These are phyloP conservation scores for Rosa hybrid DNA, from an alignment of 331 rosid genomes.

Conservation along the genomic window DNA sequence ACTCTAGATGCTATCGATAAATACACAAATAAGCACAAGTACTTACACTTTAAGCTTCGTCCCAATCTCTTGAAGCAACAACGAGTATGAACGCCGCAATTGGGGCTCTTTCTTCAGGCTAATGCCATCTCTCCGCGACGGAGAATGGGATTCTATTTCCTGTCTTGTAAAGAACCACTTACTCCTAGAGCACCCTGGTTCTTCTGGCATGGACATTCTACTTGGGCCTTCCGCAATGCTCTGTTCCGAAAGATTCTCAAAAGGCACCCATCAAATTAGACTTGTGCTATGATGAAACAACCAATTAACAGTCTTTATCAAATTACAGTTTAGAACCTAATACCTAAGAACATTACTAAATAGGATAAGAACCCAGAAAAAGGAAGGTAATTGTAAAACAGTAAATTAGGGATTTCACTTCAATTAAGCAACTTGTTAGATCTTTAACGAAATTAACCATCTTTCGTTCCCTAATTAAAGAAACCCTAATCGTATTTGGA, in stretches of 20 bases:
- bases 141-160: slow-evolving; percentile 45
- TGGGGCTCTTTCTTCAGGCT: slow-evolving; percentile 37
- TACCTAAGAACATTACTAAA: background rate
- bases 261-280: background rate
- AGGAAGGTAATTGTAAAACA: background rate
- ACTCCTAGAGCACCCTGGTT: slow-evolving; percentile 19
- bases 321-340: background rate
- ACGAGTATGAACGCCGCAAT: slow-evolving; percentile 39
- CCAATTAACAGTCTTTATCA: background rate
- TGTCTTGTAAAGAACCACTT: slow-evolving; percentile 41
- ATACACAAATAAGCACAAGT: too few species aligned
- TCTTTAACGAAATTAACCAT: background rate
- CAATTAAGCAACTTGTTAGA: background rate
- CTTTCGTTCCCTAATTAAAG: background rate
- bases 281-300: too few species aligned
- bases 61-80: slow-evolving; percentile 46
- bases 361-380: background rate
- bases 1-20: background rate
- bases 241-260: too few species aligned
- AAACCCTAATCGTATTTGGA: background rate
- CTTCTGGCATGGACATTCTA: slow-evolving; percentile 21
- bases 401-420: background rate
- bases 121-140: slow-evolving; percentile 51
- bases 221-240: background rate
- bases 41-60: slow-evolving; percentile 50